Evolutionary conservation across 192 early-diverging fungal genomes (phyloP).

Genomic region (Coemansia sp.): DNA sequence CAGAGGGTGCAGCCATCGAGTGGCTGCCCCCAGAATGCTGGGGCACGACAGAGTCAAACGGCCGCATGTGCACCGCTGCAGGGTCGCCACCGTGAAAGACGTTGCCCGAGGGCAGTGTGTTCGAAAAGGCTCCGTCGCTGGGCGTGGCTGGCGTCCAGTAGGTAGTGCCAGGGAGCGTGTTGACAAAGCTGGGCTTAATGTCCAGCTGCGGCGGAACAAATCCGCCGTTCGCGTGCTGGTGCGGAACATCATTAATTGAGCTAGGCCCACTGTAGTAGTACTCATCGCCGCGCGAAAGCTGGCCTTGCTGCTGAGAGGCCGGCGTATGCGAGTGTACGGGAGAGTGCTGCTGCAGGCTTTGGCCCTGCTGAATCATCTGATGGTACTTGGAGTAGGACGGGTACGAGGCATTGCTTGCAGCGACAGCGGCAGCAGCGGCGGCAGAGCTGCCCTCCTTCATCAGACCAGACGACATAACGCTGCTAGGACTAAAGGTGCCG

Average conservation of each 20-base stretch:
- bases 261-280: conserved; percentile 27
- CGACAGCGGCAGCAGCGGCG: neutral
- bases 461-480: conserved; percentile 27
- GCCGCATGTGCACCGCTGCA: conserved; percentile 31
- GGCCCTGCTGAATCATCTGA: conserved; percentile 46
- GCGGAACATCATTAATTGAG: conserved; percentile 19
- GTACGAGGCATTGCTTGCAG: conserved; percentile 18
- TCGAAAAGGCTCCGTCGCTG: conserved; percentile 46
- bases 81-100: conserved; percentile 43
- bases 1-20: conserved; percentile 24
- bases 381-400: conserved; percentile 46
- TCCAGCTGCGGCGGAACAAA: conserved; percentile 49
- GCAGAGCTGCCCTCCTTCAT: conserved; percentile 27
- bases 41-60: conserved; percentile 38
- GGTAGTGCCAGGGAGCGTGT: conserved; percentile 12
- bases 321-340: conserved; percentile 20
- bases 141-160: conserved; percentile 52
- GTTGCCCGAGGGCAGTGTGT: conserved; percentile 38
- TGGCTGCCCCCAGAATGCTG: conserved; percentile 31
- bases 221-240: conserved; percentile 26
- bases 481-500: conserved; percentile 20
- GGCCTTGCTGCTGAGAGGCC: conserved; percentile 22
- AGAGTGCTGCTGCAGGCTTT: conserved; percentile 24
- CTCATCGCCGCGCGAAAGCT: conserved; percentile 27
- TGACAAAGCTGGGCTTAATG: conserved; percentile 44